A percentile compares a stretch with the other conserved stretches of the same genome.
Evolutionary conservation across 306 rosid genomes (phyloP).

Genomic region (Arachis hypogaea): DNA sequence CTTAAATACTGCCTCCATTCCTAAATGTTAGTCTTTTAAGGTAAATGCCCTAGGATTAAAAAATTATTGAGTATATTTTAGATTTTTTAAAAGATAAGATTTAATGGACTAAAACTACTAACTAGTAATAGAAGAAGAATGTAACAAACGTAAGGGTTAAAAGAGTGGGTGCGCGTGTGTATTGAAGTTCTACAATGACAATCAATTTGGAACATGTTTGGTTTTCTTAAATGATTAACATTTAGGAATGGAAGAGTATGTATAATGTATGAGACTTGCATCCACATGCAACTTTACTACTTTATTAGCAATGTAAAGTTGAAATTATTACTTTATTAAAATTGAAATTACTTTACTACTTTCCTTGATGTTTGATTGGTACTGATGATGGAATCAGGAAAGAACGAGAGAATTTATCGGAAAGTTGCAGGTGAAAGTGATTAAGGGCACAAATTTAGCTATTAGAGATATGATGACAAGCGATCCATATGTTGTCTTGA

Average conservation of each 20-base stretch:
- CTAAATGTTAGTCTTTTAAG: too few species aligned
- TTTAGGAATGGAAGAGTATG: too few species aligned
- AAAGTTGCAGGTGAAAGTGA: constrained; percentile 81
- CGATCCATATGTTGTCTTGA: constrained; percentile 90
- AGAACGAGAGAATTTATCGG: constrained; percentile 85
- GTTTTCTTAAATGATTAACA: too few species aligned
- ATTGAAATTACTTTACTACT: constrained; percentile 14
- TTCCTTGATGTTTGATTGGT: constrained; percentile 43
- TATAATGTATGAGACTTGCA: background rate
- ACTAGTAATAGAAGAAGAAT: too few species aligned
- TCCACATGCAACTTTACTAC: constrained; percentile 30
- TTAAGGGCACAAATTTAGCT: constrained; percentile 87
- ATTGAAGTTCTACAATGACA: too few species aligned
- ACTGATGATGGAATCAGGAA: constrained; percentile 55
- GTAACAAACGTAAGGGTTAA: too few species aligned
- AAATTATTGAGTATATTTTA: too few species aligned
- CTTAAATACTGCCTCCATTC: background rate
- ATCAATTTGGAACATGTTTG: too few species aligned
- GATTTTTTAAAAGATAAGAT: too few species aligned
- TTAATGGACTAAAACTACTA: too few species aligned
- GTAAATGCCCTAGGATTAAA: too few species aligned
- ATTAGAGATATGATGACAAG: constrained; percentile 93
- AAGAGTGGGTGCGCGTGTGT: too few species aligned
- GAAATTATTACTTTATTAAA: constrained; percentile 8
- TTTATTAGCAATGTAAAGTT: background rate